Evolutionary conservation across 345 rosid genomes (phyloP).

Genomic region (rapeseed (Brassica napus)): DNA sequence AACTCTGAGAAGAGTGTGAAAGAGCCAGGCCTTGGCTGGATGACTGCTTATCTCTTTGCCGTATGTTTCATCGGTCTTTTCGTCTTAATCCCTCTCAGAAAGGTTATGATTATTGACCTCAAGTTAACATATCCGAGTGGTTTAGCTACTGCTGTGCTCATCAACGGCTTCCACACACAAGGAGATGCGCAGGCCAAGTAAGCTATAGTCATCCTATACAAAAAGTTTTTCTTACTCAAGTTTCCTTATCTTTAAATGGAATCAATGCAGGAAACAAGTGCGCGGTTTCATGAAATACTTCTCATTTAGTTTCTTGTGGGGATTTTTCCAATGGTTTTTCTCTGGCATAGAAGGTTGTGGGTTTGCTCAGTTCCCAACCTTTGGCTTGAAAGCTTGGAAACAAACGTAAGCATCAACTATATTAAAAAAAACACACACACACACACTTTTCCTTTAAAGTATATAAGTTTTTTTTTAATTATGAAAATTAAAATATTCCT

Average conservation of each 20-base stretch:
- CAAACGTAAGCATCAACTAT: conserved; percentile 55
- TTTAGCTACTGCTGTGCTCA: conserved; percentile 91
- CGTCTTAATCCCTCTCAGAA: conserved; percentile 88
- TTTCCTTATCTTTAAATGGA: background rate
- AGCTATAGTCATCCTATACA: background rate
- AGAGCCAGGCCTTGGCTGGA: conserved; percentile 95
- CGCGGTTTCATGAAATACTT: conserved; percentile 72
- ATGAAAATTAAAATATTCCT: background rate
- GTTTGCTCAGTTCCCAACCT: conserved; percentile 79
- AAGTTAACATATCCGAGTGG: conserved; percentile 87
- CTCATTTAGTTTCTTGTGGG: conserved; percentile 85
- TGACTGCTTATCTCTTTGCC: conserved; percentile 74
- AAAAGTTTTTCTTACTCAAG: conserved; percentile 3
- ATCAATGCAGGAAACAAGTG: conserved; percentile 66
- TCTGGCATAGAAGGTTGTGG: conserved; percentile 67
- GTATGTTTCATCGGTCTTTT: conserved; percentile 96
- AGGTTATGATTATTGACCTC: conserved; percentile 87
- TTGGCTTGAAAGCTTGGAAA: conserved; percentile 84
- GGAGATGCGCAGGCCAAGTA: conserved; percentile 80
- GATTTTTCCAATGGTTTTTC: conserved; percentile 89
- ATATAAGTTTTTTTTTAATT: background rate
- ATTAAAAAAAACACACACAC: background rate
- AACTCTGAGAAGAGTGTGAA: conserved; percentile 63
- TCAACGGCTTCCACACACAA: conserved; percentile 87
- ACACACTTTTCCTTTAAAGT: background rate